Percentiles rank a stretch among this genome's conserved stretches.
Conservation (phyloP, 257 asterid genomes). For the Gentiana dahurica region DNA sequence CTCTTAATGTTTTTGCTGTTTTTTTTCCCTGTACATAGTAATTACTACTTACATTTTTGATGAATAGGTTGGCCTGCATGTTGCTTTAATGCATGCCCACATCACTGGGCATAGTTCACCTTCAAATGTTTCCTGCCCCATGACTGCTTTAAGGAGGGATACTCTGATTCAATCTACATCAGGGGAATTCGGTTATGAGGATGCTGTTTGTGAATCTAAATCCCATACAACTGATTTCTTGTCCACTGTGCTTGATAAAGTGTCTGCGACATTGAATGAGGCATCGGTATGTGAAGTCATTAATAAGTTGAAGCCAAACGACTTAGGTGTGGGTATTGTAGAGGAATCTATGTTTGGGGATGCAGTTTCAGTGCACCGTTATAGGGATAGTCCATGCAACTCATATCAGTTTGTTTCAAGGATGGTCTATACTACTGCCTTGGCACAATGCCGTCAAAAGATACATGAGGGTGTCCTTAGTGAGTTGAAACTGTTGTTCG, state of each 20-base stretch:
- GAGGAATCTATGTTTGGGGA: slow-evolving; percentile 9
- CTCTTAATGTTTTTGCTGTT: too few species aligned
- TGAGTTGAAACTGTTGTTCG: slow-evolving; percentile 37
- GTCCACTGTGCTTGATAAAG: slow-evolving; percentile 36
- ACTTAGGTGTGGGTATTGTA: slow-evolving; percentile 20
- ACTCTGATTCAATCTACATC: slow-evolving; percentile 19
- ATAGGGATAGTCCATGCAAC: slow-evolving; percentile 7
- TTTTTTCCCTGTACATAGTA: too few species aligned
- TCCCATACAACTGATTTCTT: slow-evolving; percentile 24
- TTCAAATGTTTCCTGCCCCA: slow-evolving; percentile 18
- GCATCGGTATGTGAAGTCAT: slow-evolving; percentile 19
- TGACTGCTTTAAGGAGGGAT: slow-evolving; percentile 19
- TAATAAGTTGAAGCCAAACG: slow-evolving; percentile 55
- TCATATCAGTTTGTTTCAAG: slow-evolving; percentile 27
- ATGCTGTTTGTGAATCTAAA: slow-evolving; percentile 13
- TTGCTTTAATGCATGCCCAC: slow-evolving; percentile 17
- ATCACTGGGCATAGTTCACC: slow-evolving; percentile 26
- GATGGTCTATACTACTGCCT: slow-evolving; percentile 38
- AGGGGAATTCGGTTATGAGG: slow-evolving; percentile 16
- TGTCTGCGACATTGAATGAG: slow-evolving; percentile 38
- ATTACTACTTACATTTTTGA: too few species aligned
- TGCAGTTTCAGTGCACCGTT: too few species aligned
- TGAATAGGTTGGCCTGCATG: slow-evolving; percentile 38
- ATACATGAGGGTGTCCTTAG: slow-evolving; percentile 51
- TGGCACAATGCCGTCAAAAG: slow-evolving; percentile 53